A percentile compares a stretch with the other conserved stretches of the same genome.
Evolutionary conservation across 306 rosid genomes (phyloP).

Genomic region (Quercus variabilis): DNA sequence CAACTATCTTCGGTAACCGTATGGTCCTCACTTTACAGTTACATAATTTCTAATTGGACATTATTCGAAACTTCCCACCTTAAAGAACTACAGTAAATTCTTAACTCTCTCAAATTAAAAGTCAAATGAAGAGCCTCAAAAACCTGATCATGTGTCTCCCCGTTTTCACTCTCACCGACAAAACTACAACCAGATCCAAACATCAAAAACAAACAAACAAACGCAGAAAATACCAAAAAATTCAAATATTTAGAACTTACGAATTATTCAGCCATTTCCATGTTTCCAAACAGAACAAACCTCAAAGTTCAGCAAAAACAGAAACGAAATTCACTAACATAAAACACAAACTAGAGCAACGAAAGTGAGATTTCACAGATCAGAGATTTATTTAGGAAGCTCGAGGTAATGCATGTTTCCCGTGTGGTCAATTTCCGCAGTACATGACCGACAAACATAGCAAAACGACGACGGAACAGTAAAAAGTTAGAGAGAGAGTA

Average conservation of each 20-base stretch:
- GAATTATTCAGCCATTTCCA: background rate
- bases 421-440: constrained; percentile 16
- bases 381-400: background rate
- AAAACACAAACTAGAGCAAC: background rate
- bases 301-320: background rate
- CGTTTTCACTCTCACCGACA: background rate
- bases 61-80: too few relatives aligned
- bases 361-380: background rate
- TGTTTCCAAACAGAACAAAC: background rate
- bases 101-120: too few relatives aligned
- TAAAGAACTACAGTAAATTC: too few relatives aligned
- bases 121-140: background rate
- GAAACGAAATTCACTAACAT: background rate
- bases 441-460: background rate
- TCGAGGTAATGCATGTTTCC: background rate
- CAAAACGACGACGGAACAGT: background rate
- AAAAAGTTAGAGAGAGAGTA: background rate
- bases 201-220: background rate
- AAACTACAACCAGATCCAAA: background rate
- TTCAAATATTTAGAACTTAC: background rate
- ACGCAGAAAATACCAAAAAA: background rate
- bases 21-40: background rate
- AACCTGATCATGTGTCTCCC: background rate
- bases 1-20: too few relatives aligned
- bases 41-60: background rate